Evolutionary conservation across 352 stramenopile species (phyloP).

Genomic region (Phytophthora capsici): DNA sequence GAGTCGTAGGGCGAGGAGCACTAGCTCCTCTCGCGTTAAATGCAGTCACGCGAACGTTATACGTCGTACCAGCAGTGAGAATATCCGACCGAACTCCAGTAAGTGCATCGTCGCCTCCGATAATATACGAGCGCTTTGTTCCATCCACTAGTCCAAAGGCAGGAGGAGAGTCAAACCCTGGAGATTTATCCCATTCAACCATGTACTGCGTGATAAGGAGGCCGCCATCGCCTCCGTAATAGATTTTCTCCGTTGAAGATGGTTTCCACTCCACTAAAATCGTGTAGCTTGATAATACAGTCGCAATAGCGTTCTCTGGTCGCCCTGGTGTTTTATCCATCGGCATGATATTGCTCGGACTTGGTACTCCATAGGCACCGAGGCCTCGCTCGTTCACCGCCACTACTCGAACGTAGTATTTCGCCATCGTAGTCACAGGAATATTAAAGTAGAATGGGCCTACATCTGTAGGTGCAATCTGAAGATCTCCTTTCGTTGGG

Average conservation of each 20-base stretch:
- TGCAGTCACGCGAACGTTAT: conserved; percentile 77
- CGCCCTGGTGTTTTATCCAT: conserved; percentile 80
- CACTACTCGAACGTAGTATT: conserved; percentile 91
- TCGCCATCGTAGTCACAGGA: conserved; percentile 53
- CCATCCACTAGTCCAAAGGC: conserved; percentile 67
- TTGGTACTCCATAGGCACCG: conserved; percentile 51
- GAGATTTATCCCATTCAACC: conserved; percentile 94
- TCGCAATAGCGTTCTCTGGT: conserved; percentile 62
- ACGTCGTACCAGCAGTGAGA: conserved; percentile 80
- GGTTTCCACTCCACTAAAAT: conserved; percentile 92
- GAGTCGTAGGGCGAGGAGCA: conserved; percentile 38
- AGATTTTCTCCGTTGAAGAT: conserved; percentile 81
- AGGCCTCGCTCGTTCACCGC: conserved; percentile 92
- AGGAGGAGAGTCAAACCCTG: conserved; percentile 90
- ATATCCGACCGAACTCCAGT: conserved; percentile 90
- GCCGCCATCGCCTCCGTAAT: conserved; percentile 93
- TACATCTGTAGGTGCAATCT: conserved; percentile 39
- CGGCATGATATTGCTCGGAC: conserved; percentile 60
- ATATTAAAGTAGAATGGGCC: conserved; percentile 94
- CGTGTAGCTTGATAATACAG: conserved; percentile 88
- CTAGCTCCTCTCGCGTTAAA: conserved; percentile 85
- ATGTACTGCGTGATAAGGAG: conserved; percentile 95
- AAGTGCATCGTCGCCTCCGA: conserved; percentile 94
- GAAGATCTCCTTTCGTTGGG: conserved; percentile 35
- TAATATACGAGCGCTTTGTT: conserved; percentile 70